These are phyloP conservation scores for Penicillium coprophilum DNA, from an alignment of 495 filamentous ascomycete species.

Conservation along the genomic window DNA sequence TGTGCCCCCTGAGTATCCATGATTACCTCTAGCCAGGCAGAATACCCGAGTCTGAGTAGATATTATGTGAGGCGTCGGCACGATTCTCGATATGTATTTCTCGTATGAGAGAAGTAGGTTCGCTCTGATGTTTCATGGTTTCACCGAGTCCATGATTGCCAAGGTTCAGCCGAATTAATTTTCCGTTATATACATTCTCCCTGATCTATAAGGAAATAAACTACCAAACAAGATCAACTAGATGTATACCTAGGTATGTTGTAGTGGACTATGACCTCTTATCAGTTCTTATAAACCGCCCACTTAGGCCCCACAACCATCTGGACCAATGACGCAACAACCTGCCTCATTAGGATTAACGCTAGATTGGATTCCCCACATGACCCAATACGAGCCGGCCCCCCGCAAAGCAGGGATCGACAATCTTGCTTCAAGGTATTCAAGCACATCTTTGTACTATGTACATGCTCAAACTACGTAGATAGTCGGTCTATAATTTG, in stretches of 20 bases:
- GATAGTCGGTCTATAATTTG: not conserved
- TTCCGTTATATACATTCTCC: not conserved
- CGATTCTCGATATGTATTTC: not conserved
- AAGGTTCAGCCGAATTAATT: not conserved
- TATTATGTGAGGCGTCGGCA: not conserved
- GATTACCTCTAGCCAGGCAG: not conserved
- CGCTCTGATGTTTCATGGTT: not conserved
- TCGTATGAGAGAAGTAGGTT: not conserved
- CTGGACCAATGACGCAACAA: constrained; percentile 23
- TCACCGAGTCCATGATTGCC: not conserved
- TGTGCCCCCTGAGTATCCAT: no score
- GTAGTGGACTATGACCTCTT: constrained; percentile 1
- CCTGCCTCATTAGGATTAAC: constrained; percentile 25
- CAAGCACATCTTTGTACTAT: not conserved
- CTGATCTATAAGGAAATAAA: not conserved
- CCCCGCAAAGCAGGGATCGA: constrained; percentile 10
- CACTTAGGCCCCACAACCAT: not conserved
- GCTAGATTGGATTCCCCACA: constrained; percentile 22
- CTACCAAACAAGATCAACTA: not conserved
- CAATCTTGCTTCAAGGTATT: not conserved
- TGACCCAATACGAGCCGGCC: constrained; percentile 9
- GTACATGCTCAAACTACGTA: not conserved
- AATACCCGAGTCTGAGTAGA: not conserved
- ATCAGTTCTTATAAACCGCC: constrained; percentile 2
- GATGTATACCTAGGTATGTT: not conserved